A percentile compares a stretch with the other conserved stretches of the same genome.
Evolutionary conservation across 2,329 filamentous ascomycete genomes (phyloP).

Genomic region (Sordariomycetes sp.): DNA sequence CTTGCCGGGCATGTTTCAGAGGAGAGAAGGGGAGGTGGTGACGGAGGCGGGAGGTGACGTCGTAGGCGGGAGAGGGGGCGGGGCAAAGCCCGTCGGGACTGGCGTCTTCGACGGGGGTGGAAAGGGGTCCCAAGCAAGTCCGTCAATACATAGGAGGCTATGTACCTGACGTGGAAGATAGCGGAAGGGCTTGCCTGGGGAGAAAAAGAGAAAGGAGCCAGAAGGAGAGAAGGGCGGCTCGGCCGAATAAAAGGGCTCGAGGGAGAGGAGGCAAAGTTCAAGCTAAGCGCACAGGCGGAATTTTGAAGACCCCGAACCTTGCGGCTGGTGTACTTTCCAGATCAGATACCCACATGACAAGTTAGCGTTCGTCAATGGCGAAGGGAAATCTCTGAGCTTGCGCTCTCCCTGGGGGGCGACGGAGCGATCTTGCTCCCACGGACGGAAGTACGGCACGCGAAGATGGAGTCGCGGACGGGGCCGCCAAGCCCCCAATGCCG

Average conservation of each 20-base stretch:
- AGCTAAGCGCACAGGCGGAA: not conserved
- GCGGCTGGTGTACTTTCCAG: not conserved
- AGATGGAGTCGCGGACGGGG: not conserved
- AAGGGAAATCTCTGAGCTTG: not conserved
- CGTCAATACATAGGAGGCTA: not conserved
- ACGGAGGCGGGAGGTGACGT: not conserved
- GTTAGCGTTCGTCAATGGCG: not conserved
- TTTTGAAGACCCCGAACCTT: not conserved
- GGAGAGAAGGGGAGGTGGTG: not conserved
- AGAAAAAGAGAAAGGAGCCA: not conserved
- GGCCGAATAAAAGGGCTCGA: not conserved
- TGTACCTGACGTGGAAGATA: not conserved
- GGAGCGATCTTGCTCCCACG: not conserved
- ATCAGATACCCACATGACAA: not conserved
- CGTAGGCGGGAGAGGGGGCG: not conserved
- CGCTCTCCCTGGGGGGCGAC: not conserved
- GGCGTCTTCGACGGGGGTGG: not conserved
- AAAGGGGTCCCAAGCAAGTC: not conserved
- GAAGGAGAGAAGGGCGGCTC: not conserved
- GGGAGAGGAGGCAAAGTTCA: not conserved
- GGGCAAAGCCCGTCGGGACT: not conserved
- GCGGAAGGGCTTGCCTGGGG: not conserved
- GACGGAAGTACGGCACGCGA: not conserved
- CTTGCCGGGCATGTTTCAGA: conserved; percentile 17
- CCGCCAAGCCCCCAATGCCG: too few species aligned